phyloP scores from a whole-genome alignment of 2,329 filamentous ascomycete genomes.

The Ascochyta koolunga region DNA sequence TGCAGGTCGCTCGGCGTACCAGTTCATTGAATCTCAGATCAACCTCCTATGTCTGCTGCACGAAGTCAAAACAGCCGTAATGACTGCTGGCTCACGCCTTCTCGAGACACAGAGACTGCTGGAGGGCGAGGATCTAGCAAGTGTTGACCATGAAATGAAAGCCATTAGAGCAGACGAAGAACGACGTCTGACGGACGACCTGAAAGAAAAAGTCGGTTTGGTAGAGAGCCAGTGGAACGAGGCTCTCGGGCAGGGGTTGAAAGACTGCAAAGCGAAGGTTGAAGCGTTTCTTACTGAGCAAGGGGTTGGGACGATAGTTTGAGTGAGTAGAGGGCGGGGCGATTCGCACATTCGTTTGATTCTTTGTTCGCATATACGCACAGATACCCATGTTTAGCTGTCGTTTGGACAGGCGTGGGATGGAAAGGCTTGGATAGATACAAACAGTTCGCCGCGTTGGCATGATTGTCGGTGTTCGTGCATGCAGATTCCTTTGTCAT shows the following conservation, averaged over 20 bases:
- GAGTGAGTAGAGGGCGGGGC: conserved; percentile 41
- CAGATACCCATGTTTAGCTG: conserved; percentile 41
- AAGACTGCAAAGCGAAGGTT: conserved; percentile 74
- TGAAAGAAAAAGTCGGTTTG: conserved; percentile 91
- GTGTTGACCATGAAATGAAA: conserved; percentile 57
- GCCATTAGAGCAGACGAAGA: conserved; percentile 71
- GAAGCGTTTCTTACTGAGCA: conserved; percentile 73
- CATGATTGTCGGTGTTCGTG: neutral
- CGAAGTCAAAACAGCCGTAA: conserved; percentile 82
- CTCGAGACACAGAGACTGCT: conserved; percentile 67
- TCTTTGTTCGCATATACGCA: conserved; percentile 32
- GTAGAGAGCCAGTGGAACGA: conserved; percentile 92
- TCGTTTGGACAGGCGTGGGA: neutral
- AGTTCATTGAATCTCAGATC: conserved; percentile 94
- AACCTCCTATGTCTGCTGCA: conserved; percentile 90
- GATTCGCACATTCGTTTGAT: conserved; percentile 17
- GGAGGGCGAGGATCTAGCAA: conserved; percentile 47
- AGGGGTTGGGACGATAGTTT: conserved; percentile 83
- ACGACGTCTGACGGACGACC: conserved; percentile 74
- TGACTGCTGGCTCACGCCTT: conserved; percentile 70
- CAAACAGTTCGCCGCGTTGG: neutral
- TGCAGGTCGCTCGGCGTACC: conserved; percentile 89
- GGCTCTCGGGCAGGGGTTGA: conserved; percentile 79
- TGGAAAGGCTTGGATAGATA: neutral
- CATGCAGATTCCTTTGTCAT: neutral